Conservation (phyloP, 306 rosid genomes). For the Rubus idaeus region DNA sequence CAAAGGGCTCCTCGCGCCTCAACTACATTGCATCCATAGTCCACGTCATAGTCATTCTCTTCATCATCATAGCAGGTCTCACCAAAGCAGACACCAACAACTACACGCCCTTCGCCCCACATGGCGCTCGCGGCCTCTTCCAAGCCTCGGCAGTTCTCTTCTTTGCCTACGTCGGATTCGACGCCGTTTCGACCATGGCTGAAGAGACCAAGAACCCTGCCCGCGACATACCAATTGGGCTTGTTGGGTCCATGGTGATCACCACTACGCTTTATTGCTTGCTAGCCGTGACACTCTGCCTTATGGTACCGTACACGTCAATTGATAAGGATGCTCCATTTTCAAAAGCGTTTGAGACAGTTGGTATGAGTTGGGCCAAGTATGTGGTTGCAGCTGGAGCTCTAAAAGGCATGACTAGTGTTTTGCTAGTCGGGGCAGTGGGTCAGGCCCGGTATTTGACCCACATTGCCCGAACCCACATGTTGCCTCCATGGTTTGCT, state of each 20-base stretch:
- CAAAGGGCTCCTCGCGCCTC: constrained; percentile 78
- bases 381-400: constrained; percentile 77
- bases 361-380: constrained; percentile 84
- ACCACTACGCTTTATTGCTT: constrained; percentile 47
- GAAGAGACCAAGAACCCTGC: constrained; percentile 86
- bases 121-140: constrained; percentile 52
- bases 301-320: constrained; percentile 40
- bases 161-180: constrained; percentile 85
- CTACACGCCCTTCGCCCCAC: constrained; percentile 38
- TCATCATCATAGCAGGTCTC: constrained; percentile 76
- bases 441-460: constrained; percentile 88
- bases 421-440: constrained; percentile 56
- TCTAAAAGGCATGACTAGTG: constrained; percentile 84
- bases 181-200: constrained; percentile 80
- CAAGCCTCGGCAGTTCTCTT: constrained; percentile 70
- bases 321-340: constrained; percentile 54
- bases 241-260: constrained; percentile 71
- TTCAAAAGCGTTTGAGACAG: constrained; percentile 60
- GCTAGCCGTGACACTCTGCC: constrained; percentile 66
- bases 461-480: constrained; percentile 85
- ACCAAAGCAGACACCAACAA: constrained; percentile 54
- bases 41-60: constrained; percentile 52
- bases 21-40: constrained; percentile 71
- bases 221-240: constrained; percentile 78
- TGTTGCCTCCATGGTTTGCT: constrained; percentile 88